A percentile compares a stretch with the other conserved stretches of the same genome.
Conservation (phyloP, 805 yeast genomes). For the Kodamaea hsintzibuensis region DNA sequence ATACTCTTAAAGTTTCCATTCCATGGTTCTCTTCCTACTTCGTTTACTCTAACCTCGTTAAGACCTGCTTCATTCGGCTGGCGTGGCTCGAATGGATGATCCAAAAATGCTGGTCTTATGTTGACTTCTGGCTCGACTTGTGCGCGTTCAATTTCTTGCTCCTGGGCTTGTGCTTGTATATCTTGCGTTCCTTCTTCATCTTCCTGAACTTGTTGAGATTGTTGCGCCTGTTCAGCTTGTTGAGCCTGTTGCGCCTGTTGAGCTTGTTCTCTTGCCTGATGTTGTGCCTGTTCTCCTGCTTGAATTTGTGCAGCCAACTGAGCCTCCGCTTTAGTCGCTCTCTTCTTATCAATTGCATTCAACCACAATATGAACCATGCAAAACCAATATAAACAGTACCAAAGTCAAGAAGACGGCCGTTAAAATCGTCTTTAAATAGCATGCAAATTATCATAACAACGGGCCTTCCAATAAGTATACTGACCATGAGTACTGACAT, state of each 20-base stretch:
- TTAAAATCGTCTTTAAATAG: neutral
- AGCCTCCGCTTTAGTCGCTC: neutral
- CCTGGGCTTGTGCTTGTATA: neutral
- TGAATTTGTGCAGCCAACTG: neutral
- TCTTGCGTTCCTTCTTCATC: no score
- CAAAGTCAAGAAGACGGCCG: neutral
- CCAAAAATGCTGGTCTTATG: neutral
- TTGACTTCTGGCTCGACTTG: no score
- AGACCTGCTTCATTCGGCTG: neutral
- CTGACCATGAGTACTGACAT: slow-evolving; percentile 22
- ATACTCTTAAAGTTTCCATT: neutral
- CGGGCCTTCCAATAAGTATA: slow-evolving; percentile 29
- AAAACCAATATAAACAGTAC: slow-evolving; percentile 1
- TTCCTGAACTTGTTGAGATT: neutral
- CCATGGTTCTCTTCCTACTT: neutral
- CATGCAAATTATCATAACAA: slow-evolving; percentile 9
- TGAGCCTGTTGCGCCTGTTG: neutral
- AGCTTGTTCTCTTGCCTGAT: no score
- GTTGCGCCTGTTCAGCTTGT: neutral
- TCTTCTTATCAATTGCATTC: neutral
- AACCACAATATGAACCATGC: neutral
- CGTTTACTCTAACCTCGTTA: neutral
- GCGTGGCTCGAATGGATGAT: neutral
- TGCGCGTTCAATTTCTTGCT: neutral
- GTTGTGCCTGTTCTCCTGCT: neutral